These are phyloP conservation scores for Phytophthora agathidicida DNA, from an alignment of 352 stramenopile species.

Conservation along the genomic window DNA sequence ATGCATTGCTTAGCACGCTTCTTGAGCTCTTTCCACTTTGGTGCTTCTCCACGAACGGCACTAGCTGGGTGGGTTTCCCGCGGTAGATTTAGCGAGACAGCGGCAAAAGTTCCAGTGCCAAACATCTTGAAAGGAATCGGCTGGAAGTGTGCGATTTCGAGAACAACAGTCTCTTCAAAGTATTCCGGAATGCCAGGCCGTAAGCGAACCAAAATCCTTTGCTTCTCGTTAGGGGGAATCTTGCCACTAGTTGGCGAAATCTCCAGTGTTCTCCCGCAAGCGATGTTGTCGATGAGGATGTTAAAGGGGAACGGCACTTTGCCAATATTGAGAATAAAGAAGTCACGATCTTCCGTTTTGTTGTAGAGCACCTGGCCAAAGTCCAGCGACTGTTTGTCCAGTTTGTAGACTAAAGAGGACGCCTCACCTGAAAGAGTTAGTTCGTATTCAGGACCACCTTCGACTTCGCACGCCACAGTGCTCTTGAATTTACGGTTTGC, in stretches of 20 bases:
- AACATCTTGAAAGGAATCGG: slow-evolving; percentile 91
- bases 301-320: slow-evolving; percentile 92
- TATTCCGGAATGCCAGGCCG: slow-evolving; percentile 86
- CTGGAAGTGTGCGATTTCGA: slow-evolving; percentile 96
- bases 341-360: slow-evolving; percentile 91
- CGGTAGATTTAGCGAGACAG: slow-evolving; percentile 90
- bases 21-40: slow-evolving; percentile 80
- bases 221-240: slow-evolving; percentile 90
- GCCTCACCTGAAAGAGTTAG: slow-evolving; percentile 90
- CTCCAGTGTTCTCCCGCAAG: slow-evolving; percentile 64
- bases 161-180: slow-evolving; percentile 88
- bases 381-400: slow-evolving; percentile 92
- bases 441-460: slow-evolving; percentile 94
- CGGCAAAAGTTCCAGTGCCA: slow-evolving; percentile 90
- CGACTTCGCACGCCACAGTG: slow-evolving; percentile 91
- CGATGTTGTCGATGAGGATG: slow-evolving; percentile 51
- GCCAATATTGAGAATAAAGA: slow-evolving; percentile 92
- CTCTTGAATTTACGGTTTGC: slow-evolving; percentile 92
- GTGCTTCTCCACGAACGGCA: slow-evolving; percentile 53
- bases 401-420: slow-evolving; percentile 90
- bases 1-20: slow-evolving; percentile 57
- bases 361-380: slow-evolving; percentile 95
- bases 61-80: slow-evolving; percentile 72
- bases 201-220: slow-evolving; percentile 88
- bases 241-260: slow-evolving; percentile 82